Evolutionary conservation across 306 rosid species (phyloP).

Genomic region (Trifolium pratense): DNA sequence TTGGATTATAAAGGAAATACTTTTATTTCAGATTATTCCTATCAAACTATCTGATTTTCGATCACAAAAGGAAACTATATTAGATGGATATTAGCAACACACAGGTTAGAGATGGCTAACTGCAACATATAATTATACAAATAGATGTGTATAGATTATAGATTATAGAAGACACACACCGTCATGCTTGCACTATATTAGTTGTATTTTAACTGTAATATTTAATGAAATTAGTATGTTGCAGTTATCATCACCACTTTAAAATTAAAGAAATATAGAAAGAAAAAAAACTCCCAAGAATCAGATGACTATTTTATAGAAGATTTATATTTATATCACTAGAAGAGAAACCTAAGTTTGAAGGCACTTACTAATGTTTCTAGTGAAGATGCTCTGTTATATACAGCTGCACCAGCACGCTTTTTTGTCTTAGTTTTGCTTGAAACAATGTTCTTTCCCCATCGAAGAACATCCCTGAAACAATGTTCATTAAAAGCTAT

Average conservation of each 20-base stretch:
- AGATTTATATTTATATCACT: conserved; percentile 13
- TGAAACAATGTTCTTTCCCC: conserved; percentile 90
- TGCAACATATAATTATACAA: neutral
- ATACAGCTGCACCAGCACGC: conserved; percentile 89
- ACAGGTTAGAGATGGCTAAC: conserved; percentile 9
- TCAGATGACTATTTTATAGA: conserved; percentile 5
- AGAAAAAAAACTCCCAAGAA: conserved; percentile 26
- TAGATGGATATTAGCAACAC: conserved; percentile 33
- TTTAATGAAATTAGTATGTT: neutral
- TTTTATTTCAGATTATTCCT: conserved; percentile 33
- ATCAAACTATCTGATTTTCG: conserved; percentile 24
- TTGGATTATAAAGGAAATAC: conserved; percentile 8
- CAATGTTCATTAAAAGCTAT: conserved; percentile 33
- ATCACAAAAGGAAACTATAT: conserved; percentile 23
- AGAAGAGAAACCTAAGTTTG: conserved; percentile 33
- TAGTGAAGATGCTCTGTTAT: conserved; percentile 90
- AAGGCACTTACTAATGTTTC: conserved; percentile 78
- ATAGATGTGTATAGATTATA: neutral
- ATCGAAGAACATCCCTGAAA: conserved; percentile 84
- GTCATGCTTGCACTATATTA: conserved; percentile 4
- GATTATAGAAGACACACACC: neutral
- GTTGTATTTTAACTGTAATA: conserved; percentile 14
- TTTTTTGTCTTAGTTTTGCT: conserved; percentile 78
- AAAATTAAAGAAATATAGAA: conserved; percentile 34
- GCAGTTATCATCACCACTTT: conserved; percentile 14